Conservation (phyloP, 192 early-diverging fungal species). For the Geosiphon pyriformis region DNA sequence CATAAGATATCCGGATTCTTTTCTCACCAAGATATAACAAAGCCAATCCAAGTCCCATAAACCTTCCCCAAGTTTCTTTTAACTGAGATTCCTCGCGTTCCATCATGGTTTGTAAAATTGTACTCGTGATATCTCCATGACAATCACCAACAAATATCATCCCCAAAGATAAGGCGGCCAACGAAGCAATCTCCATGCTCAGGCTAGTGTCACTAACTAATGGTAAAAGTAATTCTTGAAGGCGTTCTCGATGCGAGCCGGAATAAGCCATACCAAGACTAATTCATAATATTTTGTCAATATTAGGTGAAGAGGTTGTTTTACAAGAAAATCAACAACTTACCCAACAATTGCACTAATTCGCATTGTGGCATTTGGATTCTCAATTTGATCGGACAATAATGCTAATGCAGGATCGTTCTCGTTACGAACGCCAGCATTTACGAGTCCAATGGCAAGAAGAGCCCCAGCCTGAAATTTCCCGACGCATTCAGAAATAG, state of each 20-base stretch:
- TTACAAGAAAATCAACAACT: constrained; percentile 5
- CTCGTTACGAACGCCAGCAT: constrained; percentile 83
- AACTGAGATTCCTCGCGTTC: constrained; percentile 83
- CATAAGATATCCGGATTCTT: neutral
- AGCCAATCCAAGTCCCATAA: constrained; percentile 91
- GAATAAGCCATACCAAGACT: constrained; percentile 94
- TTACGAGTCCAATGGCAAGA: constrained; percentile 91
- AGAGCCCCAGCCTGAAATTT: constrained; percentile 72
- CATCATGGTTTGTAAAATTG: constrained; percentile 91
- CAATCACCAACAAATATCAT: constrained; percentile 88
- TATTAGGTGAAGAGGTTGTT: neutral
- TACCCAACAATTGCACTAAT: constrained; percentile 80
- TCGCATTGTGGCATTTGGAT: constrained; percentile 50
- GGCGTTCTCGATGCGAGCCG: constrained; percentile 79
- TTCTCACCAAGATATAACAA: constrained; percentile 74
- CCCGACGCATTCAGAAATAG: neutral
- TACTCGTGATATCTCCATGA: constrained; percentile 85
- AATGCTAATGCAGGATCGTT: constrained; percentile 89
- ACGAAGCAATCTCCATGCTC: constrained; percentile 83
- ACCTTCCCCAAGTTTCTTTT: constrained; percentile 82
- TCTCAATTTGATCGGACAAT: constrained; percentile 73
- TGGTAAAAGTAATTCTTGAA: constrained; percentile 76
- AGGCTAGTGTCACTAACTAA: constrained; percentile 73
- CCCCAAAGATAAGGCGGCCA: constrained; percentile 86
- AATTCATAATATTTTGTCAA: neutral